Conservation (phyloP, 345 rosid species). For the Eucalyptus virginea region DNA sequence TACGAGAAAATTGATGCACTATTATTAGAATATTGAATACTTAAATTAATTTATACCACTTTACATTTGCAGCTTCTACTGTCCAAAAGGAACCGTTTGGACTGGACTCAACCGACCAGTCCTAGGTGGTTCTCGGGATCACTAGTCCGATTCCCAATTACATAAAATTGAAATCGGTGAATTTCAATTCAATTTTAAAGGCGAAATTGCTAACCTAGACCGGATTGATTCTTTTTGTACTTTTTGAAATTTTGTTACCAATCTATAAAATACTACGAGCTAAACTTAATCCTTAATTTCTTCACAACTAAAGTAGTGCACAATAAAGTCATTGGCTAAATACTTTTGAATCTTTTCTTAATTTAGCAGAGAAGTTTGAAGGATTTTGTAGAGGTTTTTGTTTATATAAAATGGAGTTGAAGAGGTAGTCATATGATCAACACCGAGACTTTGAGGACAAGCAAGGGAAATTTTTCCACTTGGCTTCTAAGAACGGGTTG, state of each 20-base stretch:
- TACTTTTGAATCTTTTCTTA: too few species aligned
- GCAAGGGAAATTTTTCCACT: neutral
- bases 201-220: rapidly evolving
- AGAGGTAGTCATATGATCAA: neutral
- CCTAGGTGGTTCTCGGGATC: rapidly evolving
- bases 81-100: neutral
- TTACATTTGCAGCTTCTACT: neutral
- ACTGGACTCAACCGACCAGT: rapidly evolving
- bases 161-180: neutral
- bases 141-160: rapidly evolving
- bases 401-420: neutral
- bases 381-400: neutral
- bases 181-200: too few species aligned
- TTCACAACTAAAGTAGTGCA: slow-evolving; percentile 30
- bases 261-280: too few species aligned
- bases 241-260: too few species aligned
- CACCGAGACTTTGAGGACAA: neutral
- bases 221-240: too few species aligned
- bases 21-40: neutral
- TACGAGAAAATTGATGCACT: neutral
- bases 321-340: neutral
- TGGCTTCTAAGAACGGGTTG: neutral
- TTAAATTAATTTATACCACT: neutral
- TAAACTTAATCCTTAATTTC: neutral
- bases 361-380: too few species aligned